Evolutionary conservation across 768 basidiomycete genomes (phyloP), one percentile per base, ranked within the genome.

Genomic region (Suillus plorans): DNA sequence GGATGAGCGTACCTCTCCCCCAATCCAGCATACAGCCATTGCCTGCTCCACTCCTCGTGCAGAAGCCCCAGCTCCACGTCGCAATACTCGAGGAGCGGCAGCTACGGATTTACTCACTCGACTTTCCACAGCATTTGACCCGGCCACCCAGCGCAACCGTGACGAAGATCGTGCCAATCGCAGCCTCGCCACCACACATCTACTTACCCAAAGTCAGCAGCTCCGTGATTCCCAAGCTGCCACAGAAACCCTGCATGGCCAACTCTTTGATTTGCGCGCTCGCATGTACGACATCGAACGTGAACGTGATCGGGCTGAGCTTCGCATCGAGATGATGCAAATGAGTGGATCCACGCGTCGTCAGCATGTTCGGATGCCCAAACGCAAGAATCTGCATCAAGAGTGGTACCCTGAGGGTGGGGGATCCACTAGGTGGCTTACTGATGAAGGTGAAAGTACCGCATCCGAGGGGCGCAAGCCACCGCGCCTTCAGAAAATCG

Each of bases 71-170:
- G 28, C 50, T 39, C 47, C n/a, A 22, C 25, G 61, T 61, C 53
- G 53, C 47, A 62, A 66, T 28, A 3, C 22, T 49, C 56, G 7
- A 22, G 66, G 63, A 16, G 64, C 61, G 8, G 67, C 65, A 9
- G 68, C 70, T 13, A 52, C 58, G 3, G 74, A 74, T 20, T 69
- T 76, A 22, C 34, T 73, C 20, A 63, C 39, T 7, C 61, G 53
- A 3, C 64, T 78, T 31, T 44, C 71, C 5, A 8, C 34, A 37
- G 69, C 73, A 4, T 66, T 77, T 47, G 73, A 78, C 63, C 77
- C 74, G 8, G 61, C 62, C 4, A 65, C 69, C n/a, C 72, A 71
- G 20, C 42, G 39, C 13, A 60, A 53, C 5, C 68, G 61, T 12
- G 73, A 78, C 57, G 71, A 72, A 18, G 71, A 74, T 18, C 67